These are phyloP conservation scores for Fusarium ambrosium DNA, from an alignment of 2,329 filamentous ascomycete species.

Conservation along the genomic window DNA sequence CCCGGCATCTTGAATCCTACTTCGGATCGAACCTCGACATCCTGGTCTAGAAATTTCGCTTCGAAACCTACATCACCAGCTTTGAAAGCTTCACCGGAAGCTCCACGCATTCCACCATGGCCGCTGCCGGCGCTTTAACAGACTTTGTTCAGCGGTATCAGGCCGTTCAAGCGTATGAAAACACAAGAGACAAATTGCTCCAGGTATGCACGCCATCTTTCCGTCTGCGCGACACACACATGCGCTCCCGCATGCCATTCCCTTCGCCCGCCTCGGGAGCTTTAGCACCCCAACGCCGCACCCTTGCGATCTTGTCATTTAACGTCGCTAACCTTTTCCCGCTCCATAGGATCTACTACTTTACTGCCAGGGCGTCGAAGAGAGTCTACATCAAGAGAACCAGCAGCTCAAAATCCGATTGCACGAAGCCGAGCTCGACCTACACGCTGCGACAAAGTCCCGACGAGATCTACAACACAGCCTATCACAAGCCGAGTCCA, in stretches of 20 bases:
- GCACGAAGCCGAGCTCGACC: conserved; percentile 62
- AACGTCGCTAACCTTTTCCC: conserved; percentile 13
- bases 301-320: neutral
- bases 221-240: neutral
- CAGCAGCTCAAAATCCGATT: conserved; percentile 57
- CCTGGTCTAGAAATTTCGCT: conserved; percentile 4
- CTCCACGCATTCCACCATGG: conserved; percentile 38
- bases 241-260: conserved; percentile 3
- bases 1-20: neutral
- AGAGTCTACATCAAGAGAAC: conserved; percentile 60
- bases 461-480: conserved; percentile 65
- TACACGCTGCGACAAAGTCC: conserved; percentile 62
- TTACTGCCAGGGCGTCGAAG: conserved; percentile 59
- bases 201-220: conserved; percentile 54
- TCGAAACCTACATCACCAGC: conserved; percentile 13
- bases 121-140: conserved; percentile 51
- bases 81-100: conserved; percentile 16
- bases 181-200: conserved; percentile 60
- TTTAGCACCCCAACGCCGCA: neutral
- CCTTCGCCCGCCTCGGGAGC: conserved; percentile 12
- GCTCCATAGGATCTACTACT: conserved; percentile 49
- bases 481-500: conserved; percentile 56
- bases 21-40: neutral
- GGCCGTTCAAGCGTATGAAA: conserved; percentile 57
- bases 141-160: conserved; percentile 64